These are phyloP conservation scores for Magnaporthales sp. DNA, from an alignment of 2,329 filamentous ascomycete species.

Conservation along the genomic window DNA sequence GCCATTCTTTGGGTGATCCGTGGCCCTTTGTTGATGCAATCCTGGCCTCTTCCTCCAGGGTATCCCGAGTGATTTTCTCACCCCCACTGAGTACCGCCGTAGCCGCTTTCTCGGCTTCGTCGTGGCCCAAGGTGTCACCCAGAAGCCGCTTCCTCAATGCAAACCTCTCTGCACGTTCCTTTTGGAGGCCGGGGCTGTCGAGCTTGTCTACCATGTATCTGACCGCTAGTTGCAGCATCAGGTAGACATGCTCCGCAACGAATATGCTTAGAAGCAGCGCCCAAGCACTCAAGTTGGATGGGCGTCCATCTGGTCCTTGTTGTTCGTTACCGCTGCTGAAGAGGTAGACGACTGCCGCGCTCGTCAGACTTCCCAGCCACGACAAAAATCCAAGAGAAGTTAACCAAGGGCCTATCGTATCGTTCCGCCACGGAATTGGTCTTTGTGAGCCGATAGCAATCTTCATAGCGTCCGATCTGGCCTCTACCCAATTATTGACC, in stretches of 20 bases:
- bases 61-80: conserved; percentile 56
- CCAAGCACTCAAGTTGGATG: conserved; percentile 67
- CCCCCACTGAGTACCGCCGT: conserved; percentile 39
- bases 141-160: conserved; percentile 71
- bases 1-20: conserved; percentile 42
- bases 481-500: conserved; percentile 92
- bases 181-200: conserved; percentile 78
- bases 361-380: conserved; percentile 86
- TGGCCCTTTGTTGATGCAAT: conserved; percentile 38
- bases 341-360: conserved; percentile 80
- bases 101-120: conserved; percentile 38
- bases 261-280: conserved; percentile 74
- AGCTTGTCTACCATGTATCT: conserved; percentile 67
- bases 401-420: conserved; percentile 92
- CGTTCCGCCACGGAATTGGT: conserved; percentile 80
- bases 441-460: conserved; percentile 84
- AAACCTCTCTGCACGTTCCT: conserved; percentile 75
- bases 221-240: conserved; percentile 67
- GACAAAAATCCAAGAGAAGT: conserved; percentile 80
- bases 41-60: conserved; percentile 56
- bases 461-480: conserved; percentile 85
- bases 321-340: conserved; percentile 58
- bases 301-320: conserved; percentile 52
- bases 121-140: conserved; percentile 58
- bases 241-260: conserved; percentile 81